Evolutionary conservation across 352 stramenopile species (phyloP), one percentile per base, ranked within the genome.

Genomic region (Phytophthora kernoviae): DNA sequence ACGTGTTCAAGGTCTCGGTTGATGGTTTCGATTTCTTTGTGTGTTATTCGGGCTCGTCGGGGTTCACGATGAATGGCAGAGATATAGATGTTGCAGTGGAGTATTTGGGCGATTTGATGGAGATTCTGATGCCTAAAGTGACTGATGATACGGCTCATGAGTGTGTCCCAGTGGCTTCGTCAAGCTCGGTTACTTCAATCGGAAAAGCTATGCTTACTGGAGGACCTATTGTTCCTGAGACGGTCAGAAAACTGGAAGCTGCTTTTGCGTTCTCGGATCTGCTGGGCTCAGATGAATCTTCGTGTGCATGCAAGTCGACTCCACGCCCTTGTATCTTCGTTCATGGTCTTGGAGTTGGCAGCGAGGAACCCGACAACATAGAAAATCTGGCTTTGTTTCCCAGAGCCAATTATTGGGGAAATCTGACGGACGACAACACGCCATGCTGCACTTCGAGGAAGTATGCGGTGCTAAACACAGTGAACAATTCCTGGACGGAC

Each of bases 331-430:
- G 58, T 27, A 47, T 67, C 37, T 67, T 67, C 43, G 37, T 84
- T 37, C 77, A 87, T 26, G 74, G 77, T 5, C 48, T 84, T 6
- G 77, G 68, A 17, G 53, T 75, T 43, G 43, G 52, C 0, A 54
- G 40, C 4, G 63, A 81, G 17, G 36, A 56, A 12, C 62, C 61
- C 22, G 52, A 68, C 6, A 68, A 68, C 5, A 45, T 82, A 1
- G 34, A 58, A 0, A 51, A 75, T 24, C 32, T 55, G 9, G 68
- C 56, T 22, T 30, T 30, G 24, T 30, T 30, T 30, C 24, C 24
- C 24, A 30, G 24, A 30, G 24, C 24, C 24, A 2, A 49, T 15
- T 83, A 73, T 49, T 83, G 75, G 52, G 73, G 75, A 0, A 72
- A 77, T 54, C 58, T 82, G 37, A 63, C 62, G 2, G 56, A 53